A percentile compares a stretch with the other conserved stretches of the same genome.
Conservation (phyloP, 2,329 filamentous ascomycete genomes). For the Colletotrichum endophyticum region DNA sequence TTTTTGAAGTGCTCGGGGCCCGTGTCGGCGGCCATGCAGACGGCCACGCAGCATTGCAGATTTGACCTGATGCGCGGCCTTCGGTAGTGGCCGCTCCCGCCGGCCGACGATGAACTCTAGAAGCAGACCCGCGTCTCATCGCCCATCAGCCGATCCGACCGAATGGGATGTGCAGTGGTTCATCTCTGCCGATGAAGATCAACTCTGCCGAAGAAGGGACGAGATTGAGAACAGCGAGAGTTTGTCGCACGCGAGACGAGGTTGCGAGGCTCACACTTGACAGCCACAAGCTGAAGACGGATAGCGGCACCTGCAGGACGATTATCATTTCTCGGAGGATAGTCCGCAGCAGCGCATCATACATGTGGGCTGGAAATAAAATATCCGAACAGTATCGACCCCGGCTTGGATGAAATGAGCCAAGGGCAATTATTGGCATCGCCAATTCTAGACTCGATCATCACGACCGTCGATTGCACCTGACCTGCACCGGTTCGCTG, state of each 20-base stretch:
- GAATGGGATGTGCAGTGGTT: not conserved
- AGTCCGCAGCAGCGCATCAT: not conserved
- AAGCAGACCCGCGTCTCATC: not conserved
- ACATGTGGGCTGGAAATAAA: not conserved
- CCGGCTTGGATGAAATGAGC: not conserved
- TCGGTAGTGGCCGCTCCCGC: not conserved
- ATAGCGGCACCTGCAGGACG: not conserved
- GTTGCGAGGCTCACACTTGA: not conserved
- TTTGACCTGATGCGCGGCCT: not conserved
- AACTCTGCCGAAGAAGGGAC: not conserved
- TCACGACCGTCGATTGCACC: not conserved
- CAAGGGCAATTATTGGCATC: not conserved
- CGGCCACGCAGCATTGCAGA: not conserved
- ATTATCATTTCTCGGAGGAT: not conserved
- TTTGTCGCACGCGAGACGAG: not conserved
- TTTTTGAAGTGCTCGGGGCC: not conserved
- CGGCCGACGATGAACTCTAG: not conserved
- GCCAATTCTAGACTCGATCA: not conserved
- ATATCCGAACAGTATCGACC: conserved; percentile 12
- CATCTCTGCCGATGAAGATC: not conserved
- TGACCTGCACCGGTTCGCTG: not conserved
- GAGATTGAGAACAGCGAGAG: not conserved
- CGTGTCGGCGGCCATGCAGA: not conserved
- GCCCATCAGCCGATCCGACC: not conserved
- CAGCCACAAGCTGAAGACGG: not conserved